Evolutionary conservation across 2,329 filamentous ascomycete genomes (phyloP).

Genomic region (Celoporthe dispersa): DNA sequence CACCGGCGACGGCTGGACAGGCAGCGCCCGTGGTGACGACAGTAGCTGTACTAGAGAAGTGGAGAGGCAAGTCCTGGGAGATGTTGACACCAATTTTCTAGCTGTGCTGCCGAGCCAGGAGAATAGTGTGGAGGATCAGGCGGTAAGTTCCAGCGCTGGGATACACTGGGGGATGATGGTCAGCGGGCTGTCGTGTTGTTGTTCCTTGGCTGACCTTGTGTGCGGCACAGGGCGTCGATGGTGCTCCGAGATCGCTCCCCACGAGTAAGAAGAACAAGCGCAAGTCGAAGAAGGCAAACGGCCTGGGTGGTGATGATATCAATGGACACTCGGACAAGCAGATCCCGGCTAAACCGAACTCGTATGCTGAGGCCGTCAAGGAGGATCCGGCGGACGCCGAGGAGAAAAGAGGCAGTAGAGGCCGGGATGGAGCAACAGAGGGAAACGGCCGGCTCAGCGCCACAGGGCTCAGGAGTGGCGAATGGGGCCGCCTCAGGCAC

Average conservation of each 20-base stretch:
- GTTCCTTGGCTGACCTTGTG: neutral
- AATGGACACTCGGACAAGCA: neutral
- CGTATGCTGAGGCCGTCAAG: conserved; percentile 28
- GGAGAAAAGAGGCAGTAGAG: conserved; percentile 3
- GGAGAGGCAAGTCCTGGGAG: neutral
- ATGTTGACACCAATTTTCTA: conserved; percentile 28
- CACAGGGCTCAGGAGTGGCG: neutral
- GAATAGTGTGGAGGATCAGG: conserved; percentile 2
- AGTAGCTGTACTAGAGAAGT: neutral
- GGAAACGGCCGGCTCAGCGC: neutral
- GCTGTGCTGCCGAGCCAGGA: conserved; percentile 18
- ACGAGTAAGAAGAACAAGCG: conserved; percentile 27
- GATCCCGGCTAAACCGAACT: conserved; percentile 14
- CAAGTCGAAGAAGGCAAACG: conserved; percentile 25
- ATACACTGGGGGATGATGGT: too few relatives aligned
- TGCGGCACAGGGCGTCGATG: neutral
- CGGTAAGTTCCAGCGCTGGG: conserved; percentile 1
- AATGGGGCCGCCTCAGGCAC: neutral
- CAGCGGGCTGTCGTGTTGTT: neutral
- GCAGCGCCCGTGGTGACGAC: neutral
- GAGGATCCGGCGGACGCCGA: conserved; percentile 23
- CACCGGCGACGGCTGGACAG: conserved; percentile 18
- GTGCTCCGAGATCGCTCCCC: neutral
- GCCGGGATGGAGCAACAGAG: neutral
- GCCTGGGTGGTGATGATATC: neutral